A percentile compares a stretch with the other conserved stretches of the same genome.
These are phyloP conservation scores for Vanrija pseudolonga DNA, from an alignment of 1,284 basidiomycete genomes.

Conservation along the genomic window DNA sequence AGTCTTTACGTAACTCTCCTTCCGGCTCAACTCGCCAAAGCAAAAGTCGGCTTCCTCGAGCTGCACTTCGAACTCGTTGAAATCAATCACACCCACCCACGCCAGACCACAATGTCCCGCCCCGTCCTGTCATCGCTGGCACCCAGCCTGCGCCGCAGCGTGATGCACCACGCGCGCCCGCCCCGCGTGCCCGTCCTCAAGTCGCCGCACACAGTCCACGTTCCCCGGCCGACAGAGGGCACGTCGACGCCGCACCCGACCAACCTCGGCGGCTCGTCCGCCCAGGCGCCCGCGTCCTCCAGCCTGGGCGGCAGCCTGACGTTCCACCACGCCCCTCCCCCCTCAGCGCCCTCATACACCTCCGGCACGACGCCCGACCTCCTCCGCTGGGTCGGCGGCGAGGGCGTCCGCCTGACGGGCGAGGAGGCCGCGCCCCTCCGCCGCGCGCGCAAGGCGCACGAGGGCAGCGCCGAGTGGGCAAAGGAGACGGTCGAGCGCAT, in stretches of 20 bases:
- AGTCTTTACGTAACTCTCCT: no score
- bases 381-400: slow-evolving; percentile 35
- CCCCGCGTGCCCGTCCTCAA: slow-evolving; percentile 32
- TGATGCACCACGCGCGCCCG: slow-evolving; percentile 41
- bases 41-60: background rate
- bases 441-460: background rate
- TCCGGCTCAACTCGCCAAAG: background rate
- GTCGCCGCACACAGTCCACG: slow-evolving; percentile 29
- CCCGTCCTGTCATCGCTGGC: slow-evolving; percentile 6
- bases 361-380: slow-evolving; percentile 36
- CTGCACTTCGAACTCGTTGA: background rate
- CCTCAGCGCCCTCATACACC: slow-evolving; percentile 41
- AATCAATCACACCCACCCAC: background rate
- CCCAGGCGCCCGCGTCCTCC: background rate
- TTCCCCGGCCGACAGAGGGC: slow-evolving; percentile 33
- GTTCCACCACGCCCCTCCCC: slow-evolving; percentile 43
- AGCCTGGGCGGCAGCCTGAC: slow-evolving; percentile 22
- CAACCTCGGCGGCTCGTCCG: slow-evolving; percentile 1
- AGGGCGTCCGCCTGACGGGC: slow-evolving; percentile 27
- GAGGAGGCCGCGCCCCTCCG: slow-evolving; percentile 27
- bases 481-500: slow-evolving; percentile 26
- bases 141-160: slow-evolving; percentile 17
- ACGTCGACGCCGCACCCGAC: slow-evolving; percentile 33
- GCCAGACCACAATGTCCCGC: slow-evolving; percentile 5
- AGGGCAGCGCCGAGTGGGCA: slow-evolving; percentile 17